Evolutionary conservation across 495 filamentous ascomycete genomes (phyloP), one percentile per base, ranked within the genome.

Genomic region (Melanomma pulvis-pyrius): DNA sequence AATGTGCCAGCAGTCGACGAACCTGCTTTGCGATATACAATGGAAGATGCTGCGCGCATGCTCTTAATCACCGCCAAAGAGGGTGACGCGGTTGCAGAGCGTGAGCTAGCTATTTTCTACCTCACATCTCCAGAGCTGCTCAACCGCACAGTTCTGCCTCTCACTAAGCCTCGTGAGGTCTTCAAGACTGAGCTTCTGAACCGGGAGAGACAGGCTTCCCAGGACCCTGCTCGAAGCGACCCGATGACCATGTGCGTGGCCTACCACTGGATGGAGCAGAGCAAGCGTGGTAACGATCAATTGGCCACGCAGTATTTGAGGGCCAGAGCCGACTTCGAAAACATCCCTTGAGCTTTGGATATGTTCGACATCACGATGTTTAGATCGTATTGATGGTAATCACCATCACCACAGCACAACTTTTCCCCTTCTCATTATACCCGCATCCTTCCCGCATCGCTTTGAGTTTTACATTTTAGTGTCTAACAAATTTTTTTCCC

Each of bases 261-360:
- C 3, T 89, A 96, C 73, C 94, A 98, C 79, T 98, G 94, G 94
- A 98, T 98, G 94, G 92, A 92, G 79, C 79, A 93, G 65, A 92
- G 91, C 44, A 89, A 91, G 61, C 85, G 81, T 56, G 93, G 93
- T 36, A 92, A 92, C 11, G 94, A 98, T 76, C 85, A 90, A 72
- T 81, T 97, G 66, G 94, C 94, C 28, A 87, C 84, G 74, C 91
- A 90, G 74, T 90, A 92, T 75, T 83, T 97, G 76, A 84, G 90
- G 63, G 90, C 93, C 76, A 79, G 84, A 6, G 85, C 87, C 66
- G 84, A 87, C 69, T 82, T 87, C 50, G 76, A 79, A 60, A 58
- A 70, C 79, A 82, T 71, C 79, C 81, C 65, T 28, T 77, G 65
- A 71, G 13, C n/a, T n/a, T n/a, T n/a, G n/a, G 39, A 44, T 44